phyloP scores from a whole-genome alignment of 805 yeast species.

The Zygotorulaspora chibaensis region DNA sequence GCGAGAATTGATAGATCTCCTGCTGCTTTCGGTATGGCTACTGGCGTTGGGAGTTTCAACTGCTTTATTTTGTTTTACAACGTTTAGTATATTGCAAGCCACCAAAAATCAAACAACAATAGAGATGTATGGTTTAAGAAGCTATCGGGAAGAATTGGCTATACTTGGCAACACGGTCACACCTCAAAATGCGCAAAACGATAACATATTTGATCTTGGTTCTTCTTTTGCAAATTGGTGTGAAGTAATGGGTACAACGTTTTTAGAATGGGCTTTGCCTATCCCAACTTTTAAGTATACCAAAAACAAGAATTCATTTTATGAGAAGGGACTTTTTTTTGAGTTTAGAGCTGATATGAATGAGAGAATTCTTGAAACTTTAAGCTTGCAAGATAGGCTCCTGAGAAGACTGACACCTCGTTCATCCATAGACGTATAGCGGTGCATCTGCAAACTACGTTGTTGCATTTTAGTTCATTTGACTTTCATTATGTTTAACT shows the following conservation, averaged over 20 bases:
- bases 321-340: slow-evolving; percentile 49
- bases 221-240: slow-evolving; percentile 51
- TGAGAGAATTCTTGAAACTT: slow-evolving; percentile 38
- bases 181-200: slow-evolving; percentile 43
- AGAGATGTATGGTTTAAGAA: slow-evolving; percentile 59
- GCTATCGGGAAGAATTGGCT: slow-evolving; percentile 41
- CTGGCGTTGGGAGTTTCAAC: slow-evolving; percentile 49
- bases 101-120: slow-evolving; percentile 71
- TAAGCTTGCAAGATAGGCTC: slow-evolving; percentile 30
- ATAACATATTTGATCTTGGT: slow-evolving; percentile 79
- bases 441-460: background rate
- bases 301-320: slow-evolving; percentile 29
- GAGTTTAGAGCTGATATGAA: slow-evolving; percentile 36
- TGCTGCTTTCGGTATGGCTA: slow-evolving; percentile 56
- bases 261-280: slow-evolving; percentile 74
- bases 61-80: slow-evolving; percentile 54
- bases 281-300: slow-evolving; percentile 24
- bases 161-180: slow-evolving; percentile 33
- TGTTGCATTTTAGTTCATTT: background rate
- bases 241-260: slow-evolving; percentile 65
- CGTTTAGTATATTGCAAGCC: slow-evolving; percentile 56
- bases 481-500: too few species aligned
- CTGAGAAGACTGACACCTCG: slow-evolving; percentile 31
- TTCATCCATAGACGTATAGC: slow-evolving; percentile 21
- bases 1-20: slow-evolving; percentile 47